These are phyloP conservation scores for Wickerhamiella dianesei DNA, from an alignment of 805 yeast genomes.

Conservation along the genomic window DNA sequence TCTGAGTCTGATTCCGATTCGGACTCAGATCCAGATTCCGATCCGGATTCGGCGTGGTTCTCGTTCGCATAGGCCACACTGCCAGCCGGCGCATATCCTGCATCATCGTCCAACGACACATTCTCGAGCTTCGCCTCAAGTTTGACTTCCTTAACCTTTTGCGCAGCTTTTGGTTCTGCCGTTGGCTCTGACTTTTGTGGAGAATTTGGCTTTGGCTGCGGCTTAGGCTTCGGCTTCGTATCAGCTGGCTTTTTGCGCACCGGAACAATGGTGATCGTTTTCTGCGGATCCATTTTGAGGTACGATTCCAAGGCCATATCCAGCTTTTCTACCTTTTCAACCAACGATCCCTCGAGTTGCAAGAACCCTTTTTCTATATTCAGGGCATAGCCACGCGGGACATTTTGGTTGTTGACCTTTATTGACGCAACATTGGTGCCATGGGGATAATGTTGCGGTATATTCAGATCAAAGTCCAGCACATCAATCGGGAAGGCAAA, in stretches of 20 bases:
- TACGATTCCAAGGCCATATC: conserved; percentile 47
- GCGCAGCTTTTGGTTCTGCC: not conserved
- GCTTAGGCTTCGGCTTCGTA: not conserved
- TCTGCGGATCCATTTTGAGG: conserved; percentile 44
- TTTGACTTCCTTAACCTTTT: not conserved
- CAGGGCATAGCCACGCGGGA: conserved; percentile 53
- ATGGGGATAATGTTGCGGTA: conserved; percentile 47
- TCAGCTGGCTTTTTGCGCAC: not conserved
- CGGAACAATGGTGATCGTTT: conserved; percentile 45
- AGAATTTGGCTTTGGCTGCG: not conserved
- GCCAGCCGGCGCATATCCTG: not conserved
- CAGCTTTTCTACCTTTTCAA: conserved; percentile 41
- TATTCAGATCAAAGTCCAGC: conserved; percentile 38
- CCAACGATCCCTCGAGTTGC: conserved; percentile 28
- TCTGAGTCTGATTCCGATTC: conserved; percentile 7
- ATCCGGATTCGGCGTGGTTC: not conserved
- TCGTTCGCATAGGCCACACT: too few species aligned
- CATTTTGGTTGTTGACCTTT: conserved; percentile 45
- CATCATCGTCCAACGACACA: not conserved
- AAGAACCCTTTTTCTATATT: conserved; percentile 56
- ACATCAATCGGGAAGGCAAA: conserved; percentile 50
- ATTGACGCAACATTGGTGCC: conserved; percentile 5
- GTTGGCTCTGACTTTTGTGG: not conserved
- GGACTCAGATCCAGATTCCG: not conserved
- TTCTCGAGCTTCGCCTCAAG: not conserved